phyloP scores from a whole-genome alignment of 139 green algal species.

The Chlorella vulgaris region DNA sequence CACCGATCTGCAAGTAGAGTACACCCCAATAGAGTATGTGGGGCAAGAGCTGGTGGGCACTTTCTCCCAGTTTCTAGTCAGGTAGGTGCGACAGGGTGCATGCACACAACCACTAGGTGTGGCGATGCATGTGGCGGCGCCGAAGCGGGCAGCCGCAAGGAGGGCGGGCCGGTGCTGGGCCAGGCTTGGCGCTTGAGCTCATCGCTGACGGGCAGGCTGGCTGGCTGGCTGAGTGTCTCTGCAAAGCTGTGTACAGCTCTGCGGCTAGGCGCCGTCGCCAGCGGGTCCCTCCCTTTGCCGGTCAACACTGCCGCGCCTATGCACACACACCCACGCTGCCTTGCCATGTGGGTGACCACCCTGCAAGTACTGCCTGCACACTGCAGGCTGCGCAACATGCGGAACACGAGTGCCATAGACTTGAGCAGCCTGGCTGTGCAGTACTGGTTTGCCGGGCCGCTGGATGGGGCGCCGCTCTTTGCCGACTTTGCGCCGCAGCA shows the following conservation, averaged over 20 bases:
- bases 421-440: slow-evolving; percentile 51
- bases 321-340: not conserved
- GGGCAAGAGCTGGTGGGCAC: slow-evolving; percentile 39
- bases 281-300: too few relatives aligned
- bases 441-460: slow-evolving; percentile 66
- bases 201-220: too few relatives aligned
- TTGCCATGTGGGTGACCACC: too few relatives aligned
- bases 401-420: slow-evolving; percentile 31
- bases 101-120: too few relatives aligned
- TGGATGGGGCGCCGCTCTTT: not conserved
- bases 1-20: slow-evolving; percentile 50
- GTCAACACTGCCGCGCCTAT: not conserved
- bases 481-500: not conserved
- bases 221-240: too few relatives aligned
- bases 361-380: not conserved
- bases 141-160: not conserved
- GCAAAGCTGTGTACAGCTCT: too few relatives aligned
- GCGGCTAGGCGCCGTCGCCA: too few relatives aligned
- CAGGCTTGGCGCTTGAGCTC: too few relatives aligned
- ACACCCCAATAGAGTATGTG: slow-evolving; percentile 60
- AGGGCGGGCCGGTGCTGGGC: too few relatives aligned
- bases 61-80: slow-evolving; percentile 73
- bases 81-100: slow-evolving; percentile 24
- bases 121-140: not conserved
- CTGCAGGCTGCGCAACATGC: slow-evolving; percentile 60